Conservation (phyloP, 2,329 filamentous ascomycete genomes). For the Gremmenia infestans region DNA sequence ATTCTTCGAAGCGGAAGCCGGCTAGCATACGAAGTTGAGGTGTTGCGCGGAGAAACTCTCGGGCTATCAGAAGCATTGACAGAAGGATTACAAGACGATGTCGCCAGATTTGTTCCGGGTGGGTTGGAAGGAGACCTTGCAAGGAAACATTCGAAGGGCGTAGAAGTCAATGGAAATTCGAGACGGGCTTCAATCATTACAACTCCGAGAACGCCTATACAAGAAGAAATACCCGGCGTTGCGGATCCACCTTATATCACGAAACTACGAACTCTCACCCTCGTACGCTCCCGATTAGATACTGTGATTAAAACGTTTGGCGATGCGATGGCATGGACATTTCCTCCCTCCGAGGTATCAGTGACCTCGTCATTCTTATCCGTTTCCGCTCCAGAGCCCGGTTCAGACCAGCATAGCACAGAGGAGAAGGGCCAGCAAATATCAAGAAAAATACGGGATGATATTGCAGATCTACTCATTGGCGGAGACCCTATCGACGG, state of each 20-base stretch:
- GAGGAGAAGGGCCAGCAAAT: constrained; percentile 86
- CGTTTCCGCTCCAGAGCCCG: constrained; percentile 78
- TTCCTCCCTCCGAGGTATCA: constrained; percentile 82
- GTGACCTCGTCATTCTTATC: constrained; percentile 83
- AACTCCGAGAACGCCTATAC: constrained; percentile 23
- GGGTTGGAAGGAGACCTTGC: constrained; percentile 30
- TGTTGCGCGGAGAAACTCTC: constrained; percentile 81
- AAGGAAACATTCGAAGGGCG: constrained; percentile 17
- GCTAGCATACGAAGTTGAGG: constrained; percentile 89
- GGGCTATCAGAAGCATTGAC: constrained; percentile 74
- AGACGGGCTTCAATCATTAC: constrained; percentile 25
- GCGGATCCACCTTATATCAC: constrained; percentile 64
- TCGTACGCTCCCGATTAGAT: constrained; percentile 80
- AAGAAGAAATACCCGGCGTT: constrained; percentile 20
- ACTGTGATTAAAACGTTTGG: constrained; percentile 88
- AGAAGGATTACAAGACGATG: constrained; percentile 66
- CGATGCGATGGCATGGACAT: constrained; percentile 90
- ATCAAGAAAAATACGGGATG: constrained; percentile 62
- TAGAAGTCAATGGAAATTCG: constrained; percentile 23
- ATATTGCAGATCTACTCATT: constrained; percentile 65
- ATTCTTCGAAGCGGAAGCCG: constrained; percentile 85
- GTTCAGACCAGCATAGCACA: constrained; percentile 58
- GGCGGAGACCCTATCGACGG: constrained; percentile 58
- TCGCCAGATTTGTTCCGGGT: constrained; percentile 64
- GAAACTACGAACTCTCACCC: constrained; percentile 75